These are phyloP conservation scores for Pseudopyricularia cyperi DNA, from an alignment of 2,329 filamentous ascomycete genomes.

Conservation along the genomic window DNA sequence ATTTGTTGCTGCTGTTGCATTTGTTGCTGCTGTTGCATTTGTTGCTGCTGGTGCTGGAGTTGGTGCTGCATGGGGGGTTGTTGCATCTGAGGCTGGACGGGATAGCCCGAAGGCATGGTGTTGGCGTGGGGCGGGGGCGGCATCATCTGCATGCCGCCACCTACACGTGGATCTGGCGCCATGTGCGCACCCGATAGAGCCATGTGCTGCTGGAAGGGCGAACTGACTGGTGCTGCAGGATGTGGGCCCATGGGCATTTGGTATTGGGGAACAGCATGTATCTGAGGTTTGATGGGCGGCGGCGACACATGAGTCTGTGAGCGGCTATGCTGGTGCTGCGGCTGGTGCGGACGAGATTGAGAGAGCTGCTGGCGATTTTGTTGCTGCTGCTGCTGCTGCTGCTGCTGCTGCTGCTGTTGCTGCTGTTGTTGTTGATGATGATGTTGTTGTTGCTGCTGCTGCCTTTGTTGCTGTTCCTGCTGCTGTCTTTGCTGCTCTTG, in stretches of 20 bases:
- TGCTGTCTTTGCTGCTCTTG: constrained; percentile 16
- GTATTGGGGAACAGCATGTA: not conserved
- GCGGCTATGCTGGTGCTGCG: not conserved
- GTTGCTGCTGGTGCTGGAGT: not conserved
- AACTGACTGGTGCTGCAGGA: not conserved
- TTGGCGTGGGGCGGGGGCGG: not conserved
- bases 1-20: not conserved
- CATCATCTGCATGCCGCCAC: constrained; percentile 4
- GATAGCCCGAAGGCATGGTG: not conserved
- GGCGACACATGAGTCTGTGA: not conserved
- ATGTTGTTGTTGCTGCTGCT: constrained; percentile 18
- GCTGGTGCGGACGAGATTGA: not conserved
- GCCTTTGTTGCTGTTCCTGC: constrained; percentile 17
- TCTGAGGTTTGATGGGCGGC: not conserved
- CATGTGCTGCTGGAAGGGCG: not conserved
- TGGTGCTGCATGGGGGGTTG: not conserved
- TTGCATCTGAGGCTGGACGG: constrained; percentile 2
- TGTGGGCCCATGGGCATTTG: not conserved
- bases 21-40: constrained; percentile 4
- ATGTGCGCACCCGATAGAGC: not conserved
- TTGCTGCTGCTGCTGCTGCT: constrained; percentile 8
- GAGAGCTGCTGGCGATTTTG: not conserved
- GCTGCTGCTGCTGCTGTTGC: constrained; percentile 12
- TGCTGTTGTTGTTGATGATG: constrained; percentile 4
- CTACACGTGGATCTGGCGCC: constrained; percentile 1